Evolutionary conservation across 2,329 filamentous ascomycete genomes (phyloP), one percentile per base, ranked within the genome.

Genomic region (Mollisiaceae sp.): DNA sequence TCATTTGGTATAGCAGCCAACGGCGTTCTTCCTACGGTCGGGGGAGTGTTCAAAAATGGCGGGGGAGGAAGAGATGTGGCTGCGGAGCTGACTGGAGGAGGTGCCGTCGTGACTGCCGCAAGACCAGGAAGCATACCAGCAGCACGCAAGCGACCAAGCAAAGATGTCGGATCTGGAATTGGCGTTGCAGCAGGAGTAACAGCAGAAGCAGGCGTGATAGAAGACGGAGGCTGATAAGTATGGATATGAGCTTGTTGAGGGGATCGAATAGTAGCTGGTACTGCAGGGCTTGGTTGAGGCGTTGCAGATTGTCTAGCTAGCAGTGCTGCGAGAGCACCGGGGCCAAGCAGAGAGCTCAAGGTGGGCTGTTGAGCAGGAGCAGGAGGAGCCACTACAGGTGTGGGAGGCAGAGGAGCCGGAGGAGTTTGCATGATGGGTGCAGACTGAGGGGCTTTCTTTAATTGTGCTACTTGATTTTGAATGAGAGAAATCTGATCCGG

Each of bases 401-500:
- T 72, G 62, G 68, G 74, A 61, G 64, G 63, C 65, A 67, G 71
- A 56, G 64, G 70, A 36, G 69, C 62, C 66, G 76, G 75, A 60
- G 76, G 77, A 74, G 77, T 73, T 73, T 77, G 73, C 35, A 74
- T 70, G 45, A 74, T 71, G 67, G 75, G 72, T 36, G 74, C 69
- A 57, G 76, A 70, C 61, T 76, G 72, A 65, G 75, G 66, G 63
- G 75, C 71, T 63, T 75, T 70, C 68, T 75, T 74, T 78, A 97
- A 85, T 78, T 89, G 88, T 78, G 90, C 88, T 78, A 97, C 89
- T 85, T 95, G 92, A 77, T 90, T 89, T 79, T 90, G 92, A 79
- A 97, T 91, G 77, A 91, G 87, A 79, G 91, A 88, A 76, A 97
- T 85, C 81, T 97, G 91, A 75, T 94, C 89, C 73, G 89, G 88